Percentiles rank a stretch among this genome's conserved stretches.
These are phyloP conservation scores for Murraya koenigii DNA, from an alignment of 345 rosid genomes.

Conservation along the genomic window DNA sequence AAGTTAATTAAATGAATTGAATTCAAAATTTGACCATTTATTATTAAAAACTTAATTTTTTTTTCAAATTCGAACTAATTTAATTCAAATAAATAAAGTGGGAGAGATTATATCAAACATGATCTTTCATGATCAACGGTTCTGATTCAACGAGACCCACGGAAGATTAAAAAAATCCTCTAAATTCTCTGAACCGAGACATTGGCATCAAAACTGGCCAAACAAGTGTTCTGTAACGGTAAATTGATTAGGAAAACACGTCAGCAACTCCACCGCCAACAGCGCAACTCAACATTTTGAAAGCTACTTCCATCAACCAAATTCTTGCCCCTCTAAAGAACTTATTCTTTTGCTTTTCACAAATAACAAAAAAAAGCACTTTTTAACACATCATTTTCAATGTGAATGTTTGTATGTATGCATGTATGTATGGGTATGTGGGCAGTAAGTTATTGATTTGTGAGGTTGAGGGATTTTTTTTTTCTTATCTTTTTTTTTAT, in stretches of 20 bases:
- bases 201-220: background rate
- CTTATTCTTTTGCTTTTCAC: background rate
- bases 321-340: background rate
- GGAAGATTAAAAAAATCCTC: background rate
- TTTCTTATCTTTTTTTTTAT: no score
- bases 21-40: no score
- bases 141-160: background rate
- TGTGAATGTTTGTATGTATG: background rate
- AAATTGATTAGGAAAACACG: background rate
- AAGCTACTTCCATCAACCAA: background rate
- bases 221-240: background rate
- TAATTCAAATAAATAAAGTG: no score
- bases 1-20: no score
- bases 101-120: no score
- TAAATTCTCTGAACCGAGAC: background rate
- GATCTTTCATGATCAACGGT: no score
- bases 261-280: background rate
- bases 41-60: no score
- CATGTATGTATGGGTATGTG: background rate
- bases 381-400: background rate
- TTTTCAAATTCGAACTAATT: no score
- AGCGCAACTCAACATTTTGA: background rate
- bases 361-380: background rate
- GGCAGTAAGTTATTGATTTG: background rate
- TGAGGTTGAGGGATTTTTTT: background rate